phyloP scores from a whole-genome alignment of 1,139 yeast species.

The Saccharomyces hybrid region DNA sequence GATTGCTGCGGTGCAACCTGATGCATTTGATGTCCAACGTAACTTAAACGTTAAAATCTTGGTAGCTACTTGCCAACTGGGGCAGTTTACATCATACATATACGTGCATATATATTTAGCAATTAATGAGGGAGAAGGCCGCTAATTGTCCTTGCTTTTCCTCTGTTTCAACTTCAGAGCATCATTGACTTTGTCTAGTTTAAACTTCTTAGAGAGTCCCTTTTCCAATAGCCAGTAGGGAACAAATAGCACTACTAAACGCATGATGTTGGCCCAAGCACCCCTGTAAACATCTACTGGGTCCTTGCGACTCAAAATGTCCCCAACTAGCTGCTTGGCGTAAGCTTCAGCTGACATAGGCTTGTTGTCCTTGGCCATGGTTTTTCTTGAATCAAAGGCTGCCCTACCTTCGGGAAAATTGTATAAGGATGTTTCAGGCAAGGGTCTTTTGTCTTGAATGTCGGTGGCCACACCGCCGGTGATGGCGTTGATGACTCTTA shows the following conservation, averaged over 20 bases:
- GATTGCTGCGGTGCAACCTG: not conserved
- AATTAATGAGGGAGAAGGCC: not conserved
- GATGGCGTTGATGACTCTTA: conserved; percentile 59
- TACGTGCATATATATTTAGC: not conserved
- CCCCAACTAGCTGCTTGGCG: conserved; percentile 49
- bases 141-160: not conserved
- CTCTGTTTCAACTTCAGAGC: conserved; percentile 18
- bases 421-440: conserved; percentile 52
- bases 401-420: conserved; percentile 44
- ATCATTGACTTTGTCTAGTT: conserved; percentile 35
- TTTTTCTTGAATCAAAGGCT: conserved; percentile 46
- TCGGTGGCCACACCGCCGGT: conserved; percentile 65
- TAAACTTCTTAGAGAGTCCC: conserved; percentile 43
- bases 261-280: conserved; percentile 38
- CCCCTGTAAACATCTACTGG: conserved; percentile 53
- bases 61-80: not conserved
- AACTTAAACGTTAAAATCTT: not conserved
- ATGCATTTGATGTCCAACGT: not conserved
- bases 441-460: conserved; percentile 49
- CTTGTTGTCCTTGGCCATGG: conserved; percentile 51
- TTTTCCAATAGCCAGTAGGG: conserved; percentile 48
- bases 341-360: conserved; percentile 55
- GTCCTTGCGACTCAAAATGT: conserved; percentile 36
- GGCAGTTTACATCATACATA: not conserved
- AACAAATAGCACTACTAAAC: conserved; percentile 28